Evolutionary conservation across 2,329 filamentous ascomycete genomes (phyloP), one percentile per base, ranked within the genome.

Genomic region (Tolypocladium guangdongense): DNA sequence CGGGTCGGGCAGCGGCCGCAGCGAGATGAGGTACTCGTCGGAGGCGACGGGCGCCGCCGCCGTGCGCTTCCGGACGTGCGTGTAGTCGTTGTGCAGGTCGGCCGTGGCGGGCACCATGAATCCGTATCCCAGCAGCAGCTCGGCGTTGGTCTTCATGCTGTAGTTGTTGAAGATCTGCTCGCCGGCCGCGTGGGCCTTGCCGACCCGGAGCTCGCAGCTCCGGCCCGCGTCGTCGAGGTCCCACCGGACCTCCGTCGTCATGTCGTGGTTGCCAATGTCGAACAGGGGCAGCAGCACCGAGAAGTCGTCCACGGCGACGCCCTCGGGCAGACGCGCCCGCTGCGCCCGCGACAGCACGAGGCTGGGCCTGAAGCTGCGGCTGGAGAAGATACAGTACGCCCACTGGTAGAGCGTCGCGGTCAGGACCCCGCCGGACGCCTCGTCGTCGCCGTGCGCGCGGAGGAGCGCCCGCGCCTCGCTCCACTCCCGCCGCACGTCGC

Each of bases 181-280:
- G 0, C 83, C 81, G 0, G 79, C 68, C 5, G 58, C 49, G 59
- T 83, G 77, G 1, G 59, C 56, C 53, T 72, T 69, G 20, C 62
- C 64, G 10, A 74, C 72, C 18, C 66, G 62, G 11, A 84, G 70
- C 10, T 64, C 67, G 55, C 78, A 82, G 22, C 58, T 48, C 16
- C 59, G 58, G 4, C 59, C 56, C 8, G 68, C 62, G 12, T 74
- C 67, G 24, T 76, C 65, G 2, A 76, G 71, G 27, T 77, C 72
- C 86, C 86, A 90, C 43, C 73, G 68, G 1, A 83, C 77, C 43
- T 75, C 69, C 0, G 82, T 77, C 22, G 77, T 69, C 49, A 84
- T 83, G 51, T 80, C 78, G 63, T 90, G 87, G 62, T 90, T 90
- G 12, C 81, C 81, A 32, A 90, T 74, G 63, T 90, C 87, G 54